phyloP scores from a whole-genome alignment of 495 filamentous ascomycete genomes.

The Penicillium cosmopolitanum region DNA sequence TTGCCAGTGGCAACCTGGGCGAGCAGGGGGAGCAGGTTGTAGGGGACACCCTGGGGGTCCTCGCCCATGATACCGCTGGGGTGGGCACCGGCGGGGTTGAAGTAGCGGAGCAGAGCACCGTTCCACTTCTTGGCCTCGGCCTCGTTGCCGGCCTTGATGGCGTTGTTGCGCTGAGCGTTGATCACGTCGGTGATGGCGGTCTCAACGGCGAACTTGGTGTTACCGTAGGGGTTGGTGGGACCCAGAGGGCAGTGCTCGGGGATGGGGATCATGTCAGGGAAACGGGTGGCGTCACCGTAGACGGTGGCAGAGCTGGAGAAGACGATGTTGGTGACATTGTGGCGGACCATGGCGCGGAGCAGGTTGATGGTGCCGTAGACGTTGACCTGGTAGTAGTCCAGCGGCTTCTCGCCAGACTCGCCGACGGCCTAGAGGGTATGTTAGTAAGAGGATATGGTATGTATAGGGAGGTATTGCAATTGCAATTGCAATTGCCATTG shows the following conservation, averaged over 20 bases:
- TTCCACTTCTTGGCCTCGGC: constrained; percentile 77
- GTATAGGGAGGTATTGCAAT: too few relatives aligned
- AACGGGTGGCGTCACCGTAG: constrained; percentile 95
- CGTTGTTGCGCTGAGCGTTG: constrained; percentile 82
- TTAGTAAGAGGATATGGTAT: not conserved
- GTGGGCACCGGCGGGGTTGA: constrained; percentile 95
- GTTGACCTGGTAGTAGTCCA: constrained; percentile 98
- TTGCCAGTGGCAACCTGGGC: constrained; percentile 96
- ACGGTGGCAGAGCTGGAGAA: constrained; percentile 97
- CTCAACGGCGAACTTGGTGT: constrained; percentile 92
- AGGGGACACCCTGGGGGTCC: constrained; percentile 93
- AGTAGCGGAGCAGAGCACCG: constrained; percentile 90
- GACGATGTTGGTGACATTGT: constrained; percentile 94
- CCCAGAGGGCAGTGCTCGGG: constrained; percentile 95
- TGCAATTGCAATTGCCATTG: not conserved
- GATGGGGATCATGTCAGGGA: constrained; percentile 98
- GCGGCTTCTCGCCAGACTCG: constrained; percentile 90
- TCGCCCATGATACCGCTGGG: constrained; percentile 98
- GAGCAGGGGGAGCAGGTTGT: constrained; percentile 91
- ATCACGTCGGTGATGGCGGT: constrained; percentile 88
- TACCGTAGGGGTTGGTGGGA: constrained; percentile 96
- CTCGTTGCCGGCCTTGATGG: constrained; percentile 76
- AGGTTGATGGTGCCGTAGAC: constrained; percentile 91
- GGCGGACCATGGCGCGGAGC: constrained; percentile 80
- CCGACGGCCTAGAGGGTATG: constrained; percentile 71